A percentile compares a stretch with the other conserved stretches of the same genome.
These are phyloP conservation scores for Alternaria arbusti DNA, from an alignment of 2,329 filamentous ascomycete species.

Conservation along the genomic window DNA sequence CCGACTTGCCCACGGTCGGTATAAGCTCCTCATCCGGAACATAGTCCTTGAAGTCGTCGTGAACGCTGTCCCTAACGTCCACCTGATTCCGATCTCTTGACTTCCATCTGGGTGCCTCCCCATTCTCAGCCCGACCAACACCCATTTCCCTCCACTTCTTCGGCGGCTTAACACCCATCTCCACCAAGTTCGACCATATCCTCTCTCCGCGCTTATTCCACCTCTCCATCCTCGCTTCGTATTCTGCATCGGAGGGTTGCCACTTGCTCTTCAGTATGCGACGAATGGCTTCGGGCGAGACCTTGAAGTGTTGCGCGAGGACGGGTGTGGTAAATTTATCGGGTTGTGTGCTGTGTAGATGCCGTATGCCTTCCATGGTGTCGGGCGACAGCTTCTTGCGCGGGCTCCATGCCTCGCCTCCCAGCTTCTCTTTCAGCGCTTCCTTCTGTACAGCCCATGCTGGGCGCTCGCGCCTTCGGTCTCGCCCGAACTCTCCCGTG, in stretches of 20 bases:
- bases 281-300: conserved; percentile 86
- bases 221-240: conserved; percentile 50
- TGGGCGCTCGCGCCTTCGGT: conserved; percentile 44
- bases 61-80: conserved; percentile 34
- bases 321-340: conserved; percentile 75
- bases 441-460: conserved; percentile 79
- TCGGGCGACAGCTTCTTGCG: conserved; percentile 89
- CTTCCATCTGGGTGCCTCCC: conserved; percentile 45
- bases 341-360: conserved; percentile 78
- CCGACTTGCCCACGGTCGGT: conserved; percentile 34
- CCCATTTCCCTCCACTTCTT: conserved; percentile 59
- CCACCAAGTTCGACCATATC: conserved; percentile 57
- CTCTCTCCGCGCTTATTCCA: conserved; percentile 58
- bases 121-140: conserved; percentile 41
- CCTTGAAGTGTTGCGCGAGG: conserved; percentile 78
- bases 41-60: conserved; percentile 13
- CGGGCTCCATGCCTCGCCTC: conserved; percentile 76
- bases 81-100: conserved; percentile 35
- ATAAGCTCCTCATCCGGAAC: conserved; percentile 35
- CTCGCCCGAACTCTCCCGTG: conserved; percentile 43
- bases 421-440: conserved; percentile 78
- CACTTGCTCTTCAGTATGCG: conserved; percentile 85
- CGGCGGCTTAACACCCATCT: conserved; percentile 62
- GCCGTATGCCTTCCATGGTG: conserved; percentile 86
- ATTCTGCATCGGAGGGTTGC: conserved; percentile 61